Evolutionary conservation across 2,329 filamentous ascomycete genomes (phyloP), one percentile per base, ranked within the genome.

Genomic region (Aspergillus sp.): DNA sequence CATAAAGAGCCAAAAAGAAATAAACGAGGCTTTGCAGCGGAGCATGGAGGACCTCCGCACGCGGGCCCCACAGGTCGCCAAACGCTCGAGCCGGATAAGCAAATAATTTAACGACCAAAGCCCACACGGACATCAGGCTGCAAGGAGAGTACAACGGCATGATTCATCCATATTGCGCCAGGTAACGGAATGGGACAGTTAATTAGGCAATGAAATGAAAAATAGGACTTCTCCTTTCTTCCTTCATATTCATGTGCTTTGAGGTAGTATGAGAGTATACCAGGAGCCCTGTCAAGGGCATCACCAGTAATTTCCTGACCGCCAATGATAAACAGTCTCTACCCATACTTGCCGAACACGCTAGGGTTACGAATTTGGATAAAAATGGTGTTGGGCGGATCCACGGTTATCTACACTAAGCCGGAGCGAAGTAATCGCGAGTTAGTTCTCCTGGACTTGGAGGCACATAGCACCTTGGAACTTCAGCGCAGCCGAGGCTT

Each of bases 381-480:
- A 32, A 7, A 49, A 46, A 26, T 54, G 16, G 57, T 52, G n/a
- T 62, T 58, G 2, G 58, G 57, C 18, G 56, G 45, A 47, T 47
- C 7, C 45, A 47, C 45, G 7, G 45, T 47, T 16, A 20, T 49
- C 46, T 20, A 49, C 46, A 49, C 46, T 49, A 49, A 49, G 46
- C 32, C 32, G 32, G 32, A 14, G 2, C 32, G 32, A 36, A 14
- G 46, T 24, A 49, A 20, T 49, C 11, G 46, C 46, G 46, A 49
- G 46, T 49, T 24, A 22, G 46, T 49, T 22, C 46, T 49, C n/a
- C 1, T 22, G n/a, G 16, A 49, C 46, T 24, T 20, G 18, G 22
- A 24, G 46, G 46, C 46, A 24, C 46, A 14, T 22, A 10, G n/a
- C 22, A 49, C 46, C 46, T 3, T 24, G 6, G n/a, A 49, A 20